Conservation (phyloP, 352 stramenopile genomes). For the Globisporangium rhizosaccharum region DNA sequence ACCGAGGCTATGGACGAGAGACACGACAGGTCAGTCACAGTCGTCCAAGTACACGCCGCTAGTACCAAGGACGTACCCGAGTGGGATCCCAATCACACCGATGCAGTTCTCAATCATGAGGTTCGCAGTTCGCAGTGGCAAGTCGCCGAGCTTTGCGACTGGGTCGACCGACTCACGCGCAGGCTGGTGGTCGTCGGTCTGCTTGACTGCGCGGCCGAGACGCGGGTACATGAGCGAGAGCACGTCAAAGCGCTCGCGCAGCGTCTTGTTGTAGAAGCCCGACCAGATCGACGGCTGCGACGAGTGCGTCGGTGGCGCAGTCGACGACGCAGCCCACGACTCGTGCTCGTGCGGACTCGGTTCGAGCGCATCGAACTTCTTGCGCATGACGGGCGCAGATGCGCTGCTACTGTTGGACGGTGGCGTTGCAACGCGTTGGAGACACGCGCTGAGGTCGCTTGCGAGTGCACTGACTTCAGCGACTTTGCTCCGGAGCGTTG, state of each 20-base stretch:
- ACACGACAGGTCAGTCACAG: not conserved
- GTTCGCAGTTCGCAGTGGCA: constrained; percentile 75
- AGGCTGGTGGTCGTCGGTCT: constrained; percentile 9
- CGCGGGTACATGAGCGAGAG: constrained; percentile 82
- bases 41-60: not conserved
- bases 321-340: constrained; percentile 14
- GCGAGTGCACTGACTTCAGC: constrained; percentile 8
- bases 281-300: constrained; percentile 81
- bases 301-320: constrained; percentile 9
- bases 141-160: constrained; percentile 51
- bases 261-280: constrained; percentile 87
- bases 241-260: constrained; percentile 77
- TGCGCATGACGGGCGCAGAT: constrained; percentile 7
- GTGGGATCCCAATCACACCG: constrained; percentile 73
- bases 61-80: constrained; percentile 38
- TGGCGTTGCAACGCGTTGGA: constrained; percentile 2
- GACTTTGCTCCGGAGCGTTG: constrained; percentile 6
- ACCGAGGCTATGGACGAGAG: constrained; percentile 34
- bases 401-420: constrained; percentile 1
- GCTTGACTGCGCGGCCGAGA: constrained; percentile 37
- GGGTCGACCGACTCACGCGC: constrained; percentile 20
- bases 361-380: constrained; percentile 46
- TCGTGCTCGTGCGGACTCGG: constrained; percentile 32
- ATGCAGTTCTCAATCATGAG: constrained; percentile 91
- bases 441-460: constrained; percentile 24